phyloP scores from a whole-genome alignment of 768 basidiomycete genomes.

The Tylopilus vinaceipallidus region DNA sequence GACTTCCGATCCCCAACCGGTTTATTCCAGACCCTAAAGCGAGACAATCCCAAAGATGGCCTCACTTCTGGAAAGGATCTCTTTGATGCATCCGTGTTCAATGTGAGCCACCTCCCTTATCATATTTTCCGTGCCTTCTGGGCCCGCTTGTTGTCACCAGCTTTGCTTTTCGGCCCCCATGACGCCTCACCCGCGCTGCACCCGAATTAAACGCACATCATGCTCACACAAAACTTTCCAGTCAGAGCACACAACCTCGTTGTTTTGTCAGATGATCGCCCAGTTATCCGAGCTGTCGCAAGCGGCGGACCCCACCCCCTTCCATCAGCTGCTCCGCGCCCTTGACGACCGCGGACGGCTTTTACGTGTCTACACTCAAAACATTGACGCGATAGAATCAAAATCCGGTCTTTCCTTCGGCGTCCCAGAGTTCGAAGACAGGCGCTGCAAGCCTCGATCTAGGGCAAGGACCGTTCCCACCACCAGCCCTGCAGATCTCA shows the following conservation, averaged over 20 bases:
- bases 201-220: slow-evolving; percentile 2
- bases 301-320: slow-evolving; percentile 73
- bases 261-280: slow-evolving; percentile 90
- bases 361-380: slow-evolving; percentile 89
- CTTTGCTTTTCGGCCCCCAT: background rate
- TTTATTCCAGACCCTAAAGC: slow-evolving; percentile 73
- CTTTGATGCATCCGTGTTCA: slow-evolving; percentile 89
- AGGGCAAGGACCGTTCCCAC: slow-evolving; percentile 38
- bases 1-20: slow-evolving; percentile 85
- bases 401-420: slow-evolving; percentile 88
- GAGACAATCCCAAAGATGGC: slow-evolving; percentile 71
- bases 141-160: background rate
- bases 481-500: slow-evolving; percentile 13
- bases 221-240: slow-evolving; percentile 33
- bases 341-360: slow-evolving; percentile 77
- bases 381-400: slow-evolving; percentile 86
- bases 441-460: slow-evolving; percentile 51
- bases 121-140: slow-evolving; percentile 5
- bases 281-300: slow-evolving; percentile 72
- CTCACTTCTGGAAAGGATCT: slow-evolving; percentile 80
- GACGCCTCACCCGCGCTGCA: background rate
- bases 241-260: slow-evolving; percentile 71
- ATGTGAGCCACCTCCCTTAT: slow-evolving; percentile 45
- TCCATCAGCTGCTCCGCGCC: slow-evolving; percentile 70
- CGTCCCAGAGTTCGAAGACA: slow-evolving; percentile 66